Conservation (phyloP, 1,139 yeast genomes). For the Sugiyamaella castrensis region DNA sequence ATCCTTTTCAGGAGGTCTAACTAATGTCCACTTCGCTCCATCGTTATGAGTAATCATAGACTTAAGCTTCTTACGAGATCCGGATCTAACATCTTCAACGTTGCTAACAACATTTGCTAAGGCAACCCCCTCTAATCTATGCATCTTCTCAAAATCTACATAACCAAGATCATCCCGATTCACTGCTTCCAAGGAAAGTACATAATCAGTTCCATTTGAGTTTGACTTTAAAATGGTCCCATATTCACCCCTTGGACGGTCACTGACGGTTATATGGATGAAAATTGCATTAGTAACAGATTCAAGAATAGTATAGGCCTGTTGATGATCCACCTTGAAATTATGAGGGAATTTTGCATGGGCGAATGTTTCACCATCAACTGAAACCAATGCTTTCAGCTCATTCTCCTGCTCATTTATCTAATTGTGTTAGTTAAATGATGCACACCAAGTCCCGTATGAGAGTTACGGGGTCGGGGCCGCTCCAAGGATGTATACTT, state of each 20-base stretch:
- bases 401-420: constrained; percentile 14
- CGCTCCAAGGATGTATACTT: constrained; percentile 25
- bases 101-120: constrained; percentile 68
- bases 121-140: constrained; percentile 85
- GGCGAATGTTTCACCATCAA: constrained; percentile 79
- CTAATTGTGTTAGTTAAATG: constrained; percentile 2
- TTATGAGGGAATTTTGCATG: constrained; percentile 76
- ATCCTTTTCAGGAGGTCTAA: constrained; percentile 65
- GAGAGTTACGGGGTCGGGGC: constrained; percentile 19
- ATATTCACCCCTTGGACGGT: constrained; percentile 52
- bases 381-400: constrained; percentile 68
- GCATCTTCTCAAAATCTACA: constrained; percentile 86
- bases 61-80: constrained; percentile 54
- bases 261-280: constrained; percentile 73
- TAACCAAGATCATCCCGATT: constrained; percentile 71
- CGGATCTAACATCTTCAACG: constrained; percentile 41
- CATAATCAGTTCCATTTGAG: constrained; percentile 93
- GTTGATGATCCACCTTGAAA: constrained; percentile 58
- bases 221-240: constrained; percentile 90
- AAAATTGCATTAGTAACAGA: constrained; percentile 72
- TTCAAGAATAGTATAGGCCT: constrained; percentile 82
- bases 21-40: constrained; percentile 80
- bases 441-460: neutral
- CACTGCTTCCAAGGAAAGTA: constrained; percentile 64
- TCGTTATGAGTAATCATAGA: constrained; percentile 83